These are phyloP conservation scores for Lachnellula cervina DNA, from an alignment of 2,329 filamentous ascomycete species.

Conservation along the genomic window DNA sequence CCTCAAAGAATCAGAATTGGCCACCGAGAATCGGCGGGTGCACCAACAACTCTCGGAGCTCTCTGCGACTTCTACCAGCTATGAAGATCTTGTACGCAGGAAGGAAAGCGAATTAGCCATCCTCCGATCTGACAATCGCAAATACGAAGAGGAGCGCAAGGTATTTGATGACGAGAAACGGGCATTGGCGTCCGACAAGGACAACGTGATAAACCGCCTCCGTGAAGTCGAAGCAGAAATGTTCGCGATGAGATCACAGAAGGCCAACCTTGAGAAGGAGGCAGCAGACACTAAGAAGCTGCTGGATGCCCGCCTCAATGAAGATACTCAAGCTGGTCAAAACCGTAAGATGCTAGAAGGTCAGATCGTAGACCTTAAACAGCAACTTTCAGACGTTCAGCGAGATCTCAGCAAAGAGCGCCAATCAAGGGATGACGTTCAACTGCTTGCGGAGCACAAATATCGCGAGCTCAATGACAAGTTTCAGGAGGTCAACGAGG, in stretches of 20 bases:
- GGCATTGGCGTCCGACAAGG: slow-evolving; percentile 67
- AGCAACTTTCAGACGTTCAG: slow-evolving; percentile 77
- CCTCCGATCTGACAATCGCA: slow-evolving; percentile 78
- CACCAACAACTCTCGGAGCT: slow-evolving; percentile 82
- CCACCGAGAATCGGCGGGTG: slow-evolving; percentile 75
- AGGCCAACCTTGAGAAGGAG: slow-evolving; percentile 79
- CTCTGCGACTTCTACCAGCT: slow-evolving; percentile 87
- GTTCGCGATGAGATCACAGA: slow-evolving; percentile 79
- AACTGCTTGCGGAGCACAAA: slow-evolving; percentile 86
- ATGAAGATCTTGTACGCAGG: slow-evolving; percentile 85
- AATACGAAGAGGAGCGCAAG: slow-evolving; percentile 74
- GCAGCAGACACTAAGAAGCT: slow-evolving; percentile 81
- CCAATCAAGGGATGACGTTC: slow-evolving; percentile 90
- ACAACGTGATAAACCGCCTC: slow-evolving; percentile 69
- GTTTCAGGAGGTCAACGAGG: slow-evolving; percentile 80
- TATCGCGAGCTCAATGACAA: slow-evolving; percentile 77
- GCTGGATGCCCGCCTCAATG: slow-evolving; percentile 81
- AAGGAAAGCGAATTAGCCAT: slow-evolving; percentile 92
- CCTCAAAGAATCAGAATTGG: slow-evolving; percentile 68
- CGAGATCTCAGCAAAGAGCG: slow-evolving; percentile 85
- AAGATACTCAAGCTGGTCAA: slow-evolving; percentile 79
- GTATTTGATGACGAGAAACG: slow-evolving; percentile 75
- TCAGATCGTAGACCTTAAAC: slow-evolving; percentile 83
- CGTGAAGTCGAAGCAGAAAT: slow-evolving; percentile 84
- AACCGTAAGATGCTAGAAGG: slow-evolving; percentile 78